Percentiles rank a stretch among this genome's conserved stretches.
phyloP scores from a whole-genome alignment of 164 flowering plant species.

The Chloranthus sessilifolius region DNA sequence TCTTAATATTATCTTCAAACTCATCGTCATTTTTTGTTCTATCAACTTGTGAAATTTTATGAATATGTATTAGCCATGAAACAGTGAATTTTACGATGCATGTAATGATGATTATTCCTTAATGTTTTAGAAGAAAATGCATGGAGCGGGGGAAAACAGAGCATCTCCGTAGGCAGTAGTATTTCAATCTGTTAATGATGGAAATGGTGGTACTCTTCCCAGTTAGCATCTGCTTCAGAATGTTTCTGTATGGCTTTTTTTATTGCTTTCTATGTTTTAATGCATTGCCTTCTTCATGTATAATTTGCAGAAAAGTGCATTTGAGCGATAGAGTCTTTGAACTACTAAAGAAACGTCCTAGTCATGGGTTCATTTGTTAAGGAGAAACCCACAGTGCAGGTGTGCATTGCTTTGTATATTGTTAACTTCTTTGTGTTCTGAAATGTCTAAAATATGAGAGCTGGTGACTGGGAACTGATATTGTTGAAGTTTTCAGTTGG shows the following conservation, averaged over 20 bases:
- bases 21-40: no score
- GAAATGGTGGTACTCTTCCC: slow-evolving; percentile 3
- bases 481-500: neutral
- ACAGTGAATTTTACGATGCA: no score
- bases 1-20: no score
- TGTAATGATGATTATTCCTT: no score
- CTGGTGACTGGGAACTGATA: neutral
- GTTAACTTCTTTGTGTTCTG: neutral
- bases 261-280: neutral
- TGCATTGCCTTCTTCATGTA: neutral
- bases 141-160: neutral
- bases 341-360: neutral
- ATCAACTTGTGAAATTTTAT: no score
- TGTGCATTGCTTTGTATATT: neutral
- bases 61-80: no score
- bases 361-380: slow-evolving; percentile 13
- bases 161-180: neutral
- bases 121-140: neutral
- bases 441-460: neutral
- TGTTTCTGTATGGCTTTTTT: neutral
- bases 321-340: neutral
- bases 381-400: slow-evolving; percentile 15
- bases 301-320: slow-evolving; percentile 8
- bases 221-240: neutral
- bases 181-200: slow-evolving; percentile 3